phyloP scores from a whole-genome alignment of 495 filamentous ascomycete species.

The Filosporella fistucella region DNA sequence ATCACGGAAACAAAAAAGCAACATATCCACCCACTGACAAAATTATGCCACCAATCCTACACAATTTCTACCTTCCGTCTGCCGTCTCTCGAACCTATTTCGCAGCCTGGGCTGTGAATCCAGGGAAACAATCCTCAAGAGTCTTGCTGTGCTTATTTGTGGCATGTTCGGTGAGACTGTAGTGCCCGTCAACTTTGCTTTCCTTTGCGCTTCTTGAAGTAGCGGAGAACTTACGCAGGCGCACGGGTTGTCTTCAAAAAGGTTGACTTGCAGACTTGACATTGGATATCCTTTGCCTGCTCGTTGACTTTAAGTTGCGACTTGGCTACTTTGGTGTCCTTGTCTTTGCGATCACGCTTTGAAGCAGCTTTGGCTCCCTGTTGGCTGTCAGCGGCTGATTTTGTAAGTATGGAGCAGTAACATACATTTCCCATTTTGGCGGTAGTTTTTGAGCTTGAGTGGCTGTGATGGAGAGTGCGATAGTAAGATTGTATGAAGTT shows the following conservation, averaged over 20 bases:
- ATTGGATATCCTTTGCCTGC: slow-evolving; percentile 51
- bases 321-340: slow-evolving; percentile 40
- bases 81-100: no score
- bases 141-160: slow-evolving; percentile 51
- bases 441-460: no score
- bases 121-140: slow-evolving; percentile 48
- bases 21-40: no score
- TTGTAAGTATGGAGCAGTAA: no score
- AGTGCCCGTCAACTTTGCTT: neutral
- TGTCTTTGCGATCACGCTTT: slow-evolving; percentile 51
- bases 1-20: no score
- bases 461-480: no score
- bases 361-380: slow-evolving; percentile 54
- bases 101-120: slow-evolving; percentile 22
- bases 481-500: no score
- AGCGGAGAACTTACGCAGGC: slow-evolving; percentile 36
- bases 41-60: no score
- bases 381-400: no score
- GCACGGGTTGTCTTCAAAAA: slow-evolving; percentile 52
- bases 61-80: no score
- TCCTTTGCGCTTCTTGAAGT: slow-evolving; percentile 15
- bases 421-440: no score
- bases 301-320: slow-evolving; percentile 52
- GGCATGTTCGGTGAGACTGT: slow-evolving; percentile 44
- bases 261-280: slow-evolving; percentile 49